A percentile compares a stretch with the other conserved stretches of the same genome.
These are phyloP conservation scores for Heterobasidion irregulare DNA, from an alignment of 1,284 basidiomycete genomes.

Conservation along the genomic window DNA sequence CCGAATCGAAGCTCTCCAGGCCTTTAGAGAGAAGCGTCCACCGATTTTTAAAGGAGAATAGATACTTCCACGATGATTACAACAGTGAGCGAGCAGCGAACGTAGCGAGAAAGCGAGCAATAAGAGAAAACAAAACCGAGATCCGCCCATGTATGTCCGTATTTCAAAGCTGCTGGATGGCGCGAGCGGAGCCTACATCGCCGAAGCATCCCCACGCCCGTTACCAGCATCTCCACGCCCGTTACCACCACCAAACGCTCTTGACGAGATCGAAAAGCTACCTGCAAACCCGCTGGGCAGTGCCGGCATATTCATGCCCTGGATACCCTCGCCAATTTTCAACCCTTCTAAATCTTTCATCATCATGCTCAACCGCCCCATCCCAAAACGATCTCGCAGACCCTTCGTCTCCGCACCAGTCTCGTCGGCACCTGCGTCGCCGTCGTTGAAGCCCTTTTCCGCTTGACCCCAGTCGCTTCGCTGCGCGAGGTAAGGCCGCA, in stretches of 20 bases:
- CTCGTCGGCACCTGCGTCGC: constrained; percentile 45
- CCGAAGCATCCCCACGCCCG: not conserved
- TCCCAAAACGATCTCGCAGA: constrained; percentile 61
- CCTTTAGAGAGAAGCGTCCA: constrained; percentile 83
- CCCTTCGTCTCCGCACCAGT: constrained; percentile 36
- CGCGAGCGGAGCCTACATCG: not conserved
- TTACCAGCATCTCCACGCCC: not conserved
- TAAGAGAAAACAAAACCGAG: not conserved
- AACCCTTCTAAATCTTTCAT: constrained; percentile 77
- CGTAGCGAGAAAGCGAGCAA: not conserved
- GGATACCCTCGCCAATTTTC: constrained; percentile 45
- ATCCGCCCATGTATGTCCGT: not conserved
- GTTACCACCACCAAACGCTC: constrained; percentile 16
- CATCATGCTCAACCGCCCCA: constrained; percentile 64
- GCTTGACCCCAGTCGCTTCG: constrained; percentile 85
- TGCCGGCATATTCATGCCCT: constrained; percentile 29
- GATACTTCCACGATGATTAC: not conserved
- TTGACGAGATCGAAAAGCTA: constrained; percentile 36
- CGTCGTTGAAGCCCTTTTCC: constrained; percentile 54
- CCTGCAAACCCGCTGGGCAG: constrained; percentile 45
- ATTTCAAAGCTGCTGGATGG: no score
- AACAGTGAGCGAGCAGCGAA: not conserved
- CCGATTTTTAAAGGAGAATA: constrained; percentile 83
- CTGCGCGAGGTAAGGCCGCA: constrained; percentile 88
- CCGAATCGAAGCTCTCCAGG: constrained; percentile 77